Evolutionary conservation across 2,329 filamentous ascomycete species (phyloP).

Genomic region (Fusarium devonianum): DNA sequence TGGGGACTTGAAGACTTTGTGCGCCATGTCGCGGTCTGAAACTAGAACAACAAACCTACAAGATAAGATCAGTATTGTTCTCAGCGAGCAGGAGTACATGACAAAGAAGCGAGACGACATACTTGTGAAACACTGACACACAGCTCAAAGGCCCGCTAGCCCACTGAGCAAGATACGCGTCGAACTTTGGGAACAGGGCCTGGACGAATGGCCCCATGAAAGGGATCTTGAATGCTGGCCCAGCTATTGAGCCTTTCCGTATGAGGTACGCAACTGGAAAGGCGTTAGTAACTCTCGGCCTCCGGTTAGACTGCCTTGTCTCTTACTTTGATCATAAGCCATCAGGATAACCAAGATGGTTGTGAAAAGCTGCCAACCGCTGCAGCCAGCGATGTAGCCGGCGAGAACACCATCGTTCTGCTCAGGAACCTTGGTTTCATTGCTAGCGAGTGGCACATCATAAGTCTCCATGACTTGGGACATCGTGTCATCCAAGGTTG

Average conservation of each 20-base stretch:
- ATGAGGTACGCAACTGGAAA: slow-evolving; percentile 64
- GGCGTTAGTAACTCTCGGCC: background rate
- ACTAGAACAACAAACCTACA: slow-evolving; percentile 79
- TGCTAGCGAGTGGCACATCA: background rate
- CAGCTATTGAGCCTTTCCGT: slow-evolving; percentile 68
- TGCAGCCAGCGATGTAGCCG: slow-evolving; percentile 13
- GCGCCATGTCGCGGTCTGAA: slow-evolving; percentile 78
- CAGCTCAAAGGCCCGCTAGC: slow-evolving; percentile 79
- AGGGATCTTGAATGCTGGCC: slow-evolving; percentile 69
- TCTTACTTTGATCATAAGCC: slow-evolving; percentile 51
- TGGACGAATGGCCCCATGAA: slow-evolving; percentile 80
- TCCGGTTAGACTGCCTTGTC: background rate
- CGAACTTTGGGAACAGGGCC: slow-evolving; percentile 76
- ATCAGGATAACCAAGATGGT: slow-evolving; percentile 45
- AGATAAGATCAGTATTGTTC: background rate
- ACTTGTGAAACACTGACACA: slow-evolving; percentile 88
- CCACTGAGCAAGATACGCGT: slow-evolving; percentile 78
- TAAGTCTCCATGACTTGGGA: slow-evolving; percentile 1
- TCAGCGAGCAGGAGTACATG: too few relatives aligned
- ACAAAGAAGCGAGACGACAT: slow-evolving; percentile 26
- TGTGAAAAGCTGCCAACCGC: slow-evolving; percentile 28
- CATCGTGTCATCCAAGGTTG: background rate
- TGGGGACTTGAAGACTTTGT: slow-evolving; percentile 84
- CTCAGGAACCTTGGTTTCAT: slow-evolving; percentile 1
- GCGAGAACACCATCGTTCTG: slow-evolving; percentile 15